Conservation (phyloP, 768 basidiomycete genomes). For the Coprinopsis strossmayeri region DNA sequence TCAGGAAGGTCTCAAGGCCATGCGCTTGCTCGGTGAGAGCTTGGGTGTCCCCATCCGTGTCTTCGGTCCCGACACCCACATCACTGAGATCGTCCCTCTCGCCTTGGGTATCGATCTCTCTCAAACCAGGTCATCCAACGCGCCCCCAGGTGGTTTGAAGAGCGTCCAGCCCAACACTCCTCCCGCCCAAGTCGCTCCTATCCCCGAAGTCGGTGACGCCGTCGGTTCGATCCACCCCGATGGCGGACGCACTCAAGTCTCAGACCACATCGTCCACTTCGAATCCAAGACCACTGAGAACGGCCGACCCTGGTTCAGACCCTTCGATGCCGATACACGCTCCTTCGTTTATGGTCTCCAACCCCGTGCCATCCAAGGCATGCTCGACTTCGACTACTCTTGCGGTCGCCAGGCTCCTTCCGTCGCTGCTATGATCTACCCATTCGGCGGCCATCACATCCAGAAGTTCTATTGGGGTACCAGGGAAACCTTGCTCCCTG, state of each 20-base stretch:
- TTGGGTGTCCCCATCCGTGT: conserved; percentile 96
- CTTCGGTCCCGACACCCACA: conserved; percentile 97
- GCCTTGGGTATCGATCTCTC: conserved; percentile 79
- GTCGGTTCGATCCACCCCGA: conserved; percentile 72
- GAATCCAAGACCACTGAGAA: conserved; percentile 39
- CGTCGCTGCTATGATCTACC: conserved; percentile 99
- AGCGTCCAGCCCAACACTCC: conserved; percentile 34
- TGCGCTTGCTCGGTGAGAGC: conserved; percentile 94
- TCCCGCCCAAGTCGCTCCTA: conserved; percentile 26
- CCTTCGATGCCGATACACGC: conserved; percentile 91
- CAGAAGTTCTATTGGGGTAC: conserved; percentile 99
- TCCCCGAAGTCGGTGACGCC: conserved; percentile 34
- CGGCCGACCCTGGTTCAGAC: conserved; percentile 73
- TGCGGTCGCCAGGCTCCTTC: conserved; percentile 88
- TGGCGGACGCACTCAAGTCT: conserved; percentile 75
- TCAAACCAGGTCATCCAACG: conserved; percentile 28
- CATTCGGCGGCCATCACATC: conserved; percentile 99
- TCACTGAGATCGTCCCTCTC: conserved; percentile 97
- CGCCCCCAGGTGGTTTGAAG: conserved; percentile 22
- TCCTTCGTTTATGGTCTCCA: conserved; percentile 98
- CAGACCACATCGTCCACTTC: conserved; percentile 91
- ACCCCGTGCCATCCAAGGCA: conserved; percentile 95
- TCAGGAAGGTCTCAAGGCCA: conserved; percentile 96
- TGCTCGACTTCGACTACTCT: conserved; percentile 97
- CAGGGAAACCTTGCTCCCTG: conserved; percentile 95